Evolutionary conservation across 768 basidiomycete genomes (phyloP), one percentile per base, ranked within the genome.

Genomic region (Tulasnella sp.): DNA sequence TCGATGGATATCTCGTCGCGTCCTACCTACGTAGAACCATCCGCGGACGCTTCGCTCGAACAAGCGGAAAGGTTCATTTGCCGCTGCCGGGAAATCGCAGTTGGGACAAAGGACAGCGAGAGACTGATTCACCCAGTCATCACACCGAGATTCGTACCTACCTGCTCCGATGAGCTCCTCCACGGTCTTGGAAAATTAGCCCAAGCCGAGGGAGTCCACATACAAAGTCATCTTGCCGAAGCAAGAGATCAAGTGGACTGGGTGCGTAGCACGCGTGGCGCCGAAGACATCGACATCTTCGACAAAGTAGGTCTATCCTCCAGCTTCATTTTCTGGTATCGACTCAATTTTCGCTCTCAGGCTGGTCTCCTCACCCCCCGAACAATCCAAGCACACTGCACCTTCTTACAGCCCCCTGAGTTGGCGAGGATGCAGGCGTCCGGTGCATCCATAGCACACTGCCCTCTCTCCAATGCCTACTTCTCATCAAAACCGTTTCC

Each of bases 71-170:
- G 85, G 0, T 96, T 95, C 79, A 86, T 91, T 64, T 80, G 85
- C 3, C 82, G 81, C 31, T 90, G 91, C 72, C 82, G 80, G 36
- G 80, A 82, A 0, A 81, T 88, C 11, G 83, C 84, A 5, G 79
- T 84, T 5, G 75, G 83, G 29, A 81, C 89, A 0, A 86, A 86
- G 0, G 69, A 80, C 2, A 85, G 89, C 79, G 80, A 81, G 64
- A 85, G 86, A 12, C 85, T 93, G 11, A 87, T 95, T 4, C 87
- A 91, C 76, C 95, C 95, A 0, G 92, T 96, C 12, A 82, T 97
- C 74, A 96, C 95, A 0, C 95, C 95, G 0, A 89, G 95, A 22
- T 97, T 96, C 79, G 90, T 96, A 2, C 95, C 95, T 0, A 94
- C 94, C 0, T 96, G 94, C 81, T 91, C 93, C 1, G 85, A 92